Percentiles rank a stretch among this genome's conserved stretches.
These are phyloP conservation scores for Daldinia concentrica DNA, from an alignment of 495 filamentous ascomycete genomes.

Conservation along the genomic window DNA sequence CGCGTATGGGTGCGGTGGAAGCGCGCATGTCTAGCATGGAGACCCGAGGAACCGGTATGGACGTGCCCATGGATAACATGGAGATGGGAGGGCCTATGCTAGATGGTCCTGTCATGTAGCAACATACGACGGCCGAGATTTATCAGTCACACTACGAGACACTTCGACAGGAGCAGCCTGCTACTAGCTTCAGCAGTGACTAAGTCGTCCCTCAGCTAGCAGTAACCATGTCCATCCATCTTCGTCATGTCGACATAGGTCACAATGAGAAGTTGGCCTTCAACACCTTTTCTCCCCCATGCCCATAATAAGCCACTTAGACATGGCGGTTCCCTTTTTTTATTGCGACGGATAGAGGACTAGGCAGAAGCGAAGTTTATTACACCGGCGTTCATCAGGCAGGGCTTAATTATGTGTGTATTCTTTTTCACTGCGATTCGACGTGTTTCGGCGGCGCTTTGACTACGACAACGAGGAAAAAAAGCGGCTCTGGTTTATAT, in stretches of 20 bases:
- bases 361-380: slow-evolving; percentile 10
- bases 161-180: neutral
- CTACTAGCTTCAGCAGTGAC: neutral
- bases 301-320: neutral
- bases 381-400: slow-evolving; percentile 29
- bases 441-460: slow-evolving; percentile 27
- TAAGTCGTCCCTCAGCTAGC: neutral
- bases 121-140: neutral
- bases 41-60: slow-evolving; percentile 50
- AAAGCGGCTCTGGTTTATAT: slow-evolving; percentile 18
- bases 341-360: slow-evolving; percentile 11
- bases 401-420: slow-evolving; percentile 27
- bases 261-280: neutral
- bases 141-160: neutral
- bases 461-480: slow-evolving; percentile 16
- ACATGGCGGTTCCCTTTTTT: neutral
- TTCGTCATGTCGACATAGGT: neutral
- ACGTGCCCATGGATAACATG: slow-evolving; percentile 60
- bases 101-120: slow-evolving; percentile 42
- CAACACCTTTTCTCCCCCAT: neutral
- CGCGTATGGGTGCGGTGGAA: slow-evolving; percentile 53
- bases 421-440: slow-evolving; percentile 16
- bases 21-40: slow-evolving; percentile 54
- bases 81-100: slow-evolving; percentile 47
- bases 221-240: neutral